Evolutionary conservation across 192 early-diverging fungal genomes (phyloP).

Genomic region (Globomyces pollinis-pini): DNA sequence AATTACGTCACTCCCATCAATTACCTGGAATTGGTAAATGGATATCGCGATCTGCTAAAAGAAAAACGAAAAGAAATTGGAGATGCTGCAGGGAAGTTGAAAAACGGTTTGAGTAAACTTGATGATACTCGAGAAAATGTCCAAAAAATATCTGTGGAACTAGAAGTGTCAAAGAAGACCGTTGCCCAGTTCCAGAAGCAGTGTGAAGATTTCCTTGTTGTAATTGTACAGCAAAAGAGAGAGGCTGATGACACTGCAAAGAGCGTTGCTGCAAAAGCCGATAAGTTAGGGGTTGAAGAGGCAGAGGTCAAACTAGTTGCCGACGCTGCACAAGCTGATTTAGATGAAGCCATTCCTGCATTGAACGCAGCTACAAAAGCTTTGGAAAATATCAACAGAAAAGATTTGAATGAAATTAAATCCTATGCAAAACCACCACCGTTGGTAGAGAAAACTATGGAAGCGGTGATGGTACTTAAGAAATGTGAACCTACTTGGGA

Average conservation of each 20-base stretch:
- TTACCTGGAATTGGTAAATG: slow-evolving; percentile 50
- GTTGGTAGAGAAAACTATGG: slow-evolving; percentile 57
- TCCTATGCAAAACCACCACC: slow-evolving; percentile 55
- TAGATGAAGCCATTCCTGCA: slow-evolving; percentile 51
- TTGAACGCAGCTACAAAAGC: slow-evolving; percentile 52
- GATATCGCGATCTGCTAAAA: slow-evolving; percentile 41
- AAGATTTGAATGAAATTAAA: slow-evolving; percentile 51
- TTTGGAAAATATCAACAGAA: slow-evolving; percentile 52
- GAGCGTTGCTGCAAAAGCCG: slow-evolving; percentile 47
- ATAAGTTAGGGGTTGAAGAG: slow-evolving; percentile 51
- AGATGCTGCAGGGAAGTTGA: slow-evolving; percentile 40
- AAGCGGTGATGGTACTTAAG: slow-evolving; percentile 53
- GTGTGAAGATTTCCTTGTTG: slow-evolving; percentile 57
- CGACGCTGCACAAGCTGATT: slow-evolving; percentile 50
- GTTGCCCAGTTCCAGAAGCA: slow-evolving; percentile 56
- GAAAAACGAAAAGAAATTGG: slow-evolving; percentile 52
- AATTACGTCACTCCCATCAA: slow-evolving; percentile 58
- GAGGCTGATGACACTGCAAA: slow-evolving; percentile 61
- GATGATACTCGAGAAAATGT: slow-evolving; percentile 51
- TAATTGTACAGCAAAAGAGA: slow-evolving; percentile 59
- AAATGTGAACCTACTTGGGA: slow-evolving; percentile 58
- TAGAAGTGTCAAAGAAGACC: slow-evolving; percentile 55
- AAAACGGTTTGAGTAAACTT: slow-evolving; percentile 52
- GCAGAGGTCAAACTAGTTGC: slow-evolving; percentile 52
- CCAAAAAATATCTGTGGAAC: slow-evolving; percentile 51